Evolutionary conservation across 1,284 basidiomycete genomes (phyloP).

Genomic region (Ustilago bromivora): DNA sequence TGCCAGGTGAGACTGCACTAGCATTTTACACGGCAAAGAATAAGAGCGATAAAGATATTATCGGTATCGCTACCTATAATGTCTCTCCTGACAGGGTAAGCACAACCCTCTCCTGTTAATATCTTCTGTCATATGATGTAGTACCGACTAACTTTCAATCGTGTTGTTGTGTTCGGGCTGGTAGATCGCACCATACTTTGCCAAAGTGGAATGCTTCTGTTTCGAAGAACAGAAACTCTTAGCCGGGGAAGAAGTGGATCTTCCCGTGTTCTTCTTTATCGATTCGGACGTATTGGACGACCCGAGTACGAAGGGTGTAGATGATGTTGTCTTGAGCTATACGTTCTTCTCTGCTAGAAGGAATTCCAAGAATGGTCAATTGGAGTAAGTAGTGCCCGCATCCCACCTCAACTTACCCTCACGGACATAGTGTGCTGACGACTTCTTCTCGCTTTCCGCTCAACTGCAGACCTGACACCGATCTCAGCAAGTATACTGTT

Average conservation of each 20-base stretch:
- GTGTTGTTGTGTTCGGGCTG: not conserved
- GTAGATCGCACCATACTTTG: constrained; percentile 96
- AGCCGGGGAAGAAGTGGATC: constrained; percentile 95
- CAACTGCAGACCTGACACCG: constrained; percentile 60
- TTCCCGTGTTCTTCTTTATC: constrained; percentile 98
- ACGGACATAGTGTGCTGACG: not conserved
- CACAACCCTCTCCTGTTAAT: not conserved
- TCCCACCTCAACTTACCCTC: not conserved
- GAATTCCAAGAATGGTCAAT: constrained; percentile 65
- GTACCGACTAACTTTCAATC: not conserved
- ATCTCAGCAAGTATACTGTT: constrained; percentile 58
- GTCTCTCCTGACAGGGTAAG: constrained; percentile 89
- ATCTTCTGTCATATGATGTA: not conserved
- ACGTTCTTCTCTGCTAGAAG: constrained; percentile 87
- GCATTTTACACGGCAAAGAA: constrained; percentile 98
- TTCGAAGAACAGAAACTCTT: constrained; percentile 97
- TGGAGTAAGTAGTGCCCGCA: constrained; percentile 54
- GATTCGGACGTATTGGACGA: constrained; percentile 96
- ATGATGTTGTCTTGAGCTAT: constrained; percentile 93
- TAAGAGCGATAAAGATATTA: constrained; percentile 84
- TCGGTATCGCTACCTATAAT: constrained; percentile 99
- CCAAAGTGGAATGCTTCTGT: constrained; percentile 99
- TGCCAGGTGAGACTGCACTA: constrained; percentile 94
- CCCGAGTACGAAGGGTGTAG: constrained; percentile 83
- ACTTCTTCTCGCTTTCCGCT: not conserved